Conservation (phyloP, 176 grass and related monocot species). For the Puccinellia tenuiflora region DNA sequence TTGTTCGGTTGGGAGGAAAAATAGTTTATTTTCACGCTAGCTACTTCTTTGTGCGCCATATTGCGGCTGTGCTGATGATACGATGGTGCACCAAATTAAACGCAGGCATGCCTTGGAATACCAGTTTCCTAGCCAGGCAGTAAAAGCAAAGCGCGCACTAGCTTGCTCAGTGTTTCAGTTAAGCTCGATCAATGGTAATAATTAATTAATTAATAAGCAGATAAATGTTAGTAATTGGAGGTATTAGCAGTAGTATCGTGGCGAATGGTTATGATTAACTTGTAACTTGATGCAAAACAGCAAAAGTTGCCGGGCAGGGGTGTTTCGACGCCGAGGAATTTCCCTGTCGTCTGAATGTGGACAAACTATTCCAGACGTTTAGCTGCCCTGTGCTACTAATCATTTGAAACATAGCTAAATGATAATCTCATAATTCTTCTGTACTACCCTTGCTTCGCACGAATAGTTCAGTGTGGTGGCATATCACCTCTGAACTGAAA, state of each 20-base stretch:
- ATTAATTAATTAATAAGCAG: too few relatives aligned
- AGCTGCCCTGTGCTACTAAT: not conserved
- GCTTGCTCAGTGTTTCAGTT: not conserved
- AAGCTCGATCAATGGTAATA: not conserved
- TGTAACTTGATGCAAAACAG: not conserved
- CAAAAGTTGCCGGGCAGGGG: not conserved
- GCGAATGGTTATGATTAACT: not conserved
- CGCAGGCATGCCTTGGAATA: not conserved
- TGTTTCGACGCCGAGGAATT: not conserved
- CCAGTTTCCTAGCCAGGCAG: conserved; percentile 10
- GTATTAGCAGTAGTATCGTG: not conserved
- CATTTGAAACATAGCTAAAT: not conserved
- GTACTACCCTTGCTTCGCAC: not conserved
- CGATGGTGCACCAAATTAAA: conserved; percentile 18
- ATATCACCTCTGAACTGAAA: conserved; percentile 22
- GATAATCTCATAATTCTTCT: conserved; percentile 30
- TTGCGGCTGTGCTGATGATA: not conserved
- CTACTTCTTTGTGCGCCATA: not conserved
- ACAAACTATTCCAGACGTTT: not conserved
- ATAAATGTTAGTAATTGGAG: too few relatives aligned
- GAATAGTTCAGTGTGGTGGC: conserved; percentile 31
- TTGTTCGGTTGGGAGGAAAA: not conserved
- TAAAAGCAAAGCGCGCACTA: not conserved
- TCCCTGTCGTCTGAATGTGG: not conserved
- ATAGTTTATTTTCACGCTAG: not conserved